These are phyloP conservation scores for Pseudogymnoascus sp. DNA, from an alignment of 2,329 filamentous ascomycete species.

Conservation along the genomic window DNA sequence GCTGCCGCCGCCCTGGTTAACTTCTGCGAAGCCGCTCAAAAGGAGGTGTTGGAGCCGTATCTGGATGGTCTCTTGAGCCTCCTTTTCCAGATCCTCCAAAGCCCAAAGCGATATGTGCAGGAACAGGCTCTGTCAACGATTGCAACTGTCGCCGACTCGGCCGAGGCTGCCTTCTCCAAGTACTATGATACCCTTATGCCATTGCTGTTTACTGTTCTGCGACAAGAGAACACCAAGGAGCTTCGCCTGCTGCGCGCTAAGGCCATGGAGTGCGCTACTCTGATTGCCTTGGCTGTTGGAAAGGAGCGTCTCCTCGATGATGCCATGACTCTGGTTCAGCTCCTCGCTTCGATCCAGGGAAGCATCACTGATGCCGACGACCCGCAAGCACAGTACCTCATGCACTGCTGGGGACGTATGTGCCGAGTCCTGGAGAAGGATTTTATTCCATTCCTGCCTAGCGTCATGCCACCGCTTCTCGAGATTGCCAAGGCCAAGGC, in stretches of 20 bases:
- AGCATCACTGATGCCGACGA: constrained; percentile 86
- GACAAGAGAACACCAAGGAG: constrained; percentile 87
- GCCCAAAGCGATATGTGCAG: constrained; percentile 90
- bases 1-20: constrained; percentile 97
- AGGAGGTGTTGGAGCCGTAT: constrained; percentile 82
- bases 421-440: constrained; percentile 85
- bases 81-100: constrained; percentile 79
- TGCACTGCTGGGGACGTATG: constrained; percentile 99
- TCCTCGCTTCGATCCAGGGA: constrained; percentile 78
- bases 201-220: constrained; percentile 78
- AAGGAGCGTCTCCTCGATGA: constrained; percentile 85
- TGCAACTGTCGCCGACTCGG: constrained; percentile 96
- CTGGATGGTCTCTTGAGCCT: constrained; percentile 79
- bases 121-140: constrained; percentile 97
- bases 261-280: constrained; percentile 96
- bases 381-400: constrained; percentile 89
- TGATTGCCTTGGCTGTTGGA: constrained; percentile 91
- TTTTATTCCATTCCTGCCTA: constrained; percentile 85
- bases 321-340: constrained; percentile 76
- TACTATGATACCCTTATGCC: constrained; percentile 98
- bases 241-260: constrained; percentile 86
- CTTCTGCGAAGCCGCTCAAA: constrained; percentile 97
- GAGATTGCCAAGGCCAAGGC: constrained; percentile 90
- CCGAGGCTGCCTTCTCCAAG: constrained; percentile 85
- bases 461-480: constrained; percentile 88